A percentile compares a stretch with the other conserved stretches of the same genome.
Conservation (phyloP, 1,139 yeast species). For the Geotrichum klebahnii region DNA sequence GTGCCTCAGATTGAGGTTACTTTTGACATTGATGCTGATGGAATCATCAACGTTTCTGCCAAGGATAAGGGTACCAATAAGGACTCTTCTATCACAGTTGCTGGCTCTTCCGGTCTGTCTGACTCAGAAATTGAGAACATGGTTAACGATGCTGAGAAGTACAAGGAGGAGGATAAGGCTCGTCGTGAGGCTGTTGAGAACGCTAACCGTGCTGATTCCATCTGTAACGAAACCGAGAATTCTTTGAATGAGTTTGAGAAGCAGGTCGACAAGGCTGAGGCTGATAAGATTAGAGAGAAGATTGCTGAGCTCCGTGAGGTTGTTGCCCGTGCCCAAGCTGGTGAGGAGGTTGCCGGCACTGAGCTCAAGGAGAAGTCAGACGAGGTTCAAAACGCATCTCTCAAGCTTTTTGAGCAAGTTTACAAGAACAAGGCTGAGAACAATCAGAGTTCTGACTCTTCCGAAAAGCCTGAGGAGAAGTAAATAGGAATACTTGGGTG, state of each 20-base stretch:
- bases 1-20: conserved; percentile 98
- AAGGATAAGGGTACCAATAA: conserved; percentile 97
- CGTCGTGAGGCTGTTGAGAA: conserved; percentile 89
- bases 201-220: conserved; percentile 96
- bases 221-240: conserved; percentile 93
- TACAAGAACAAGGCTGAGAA: conserved; percentile 60
- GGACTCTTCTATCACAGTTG: conserved; percentile 98
- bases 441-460: conserved; percentile 26
- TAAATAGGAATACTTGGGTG: too few relatives aligned
- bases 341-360: conserved; percentile 77
- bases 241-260: conserved; percentile 93
- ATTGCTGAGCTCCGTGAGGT: conserved; percentile 80
- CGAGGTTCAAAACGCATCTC: conserved; percentile 86
- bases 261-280: conserved; percentile 81
- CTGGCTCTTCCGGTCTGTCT: conserved; percentile 95
- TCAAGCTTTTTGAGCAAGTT: conserved; percentile 92
- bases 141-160: conserved; percentile 98
- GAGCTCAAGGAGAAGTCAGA: conserved; percentile 90
- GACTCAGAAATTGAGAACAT: conserved; percentile 96
- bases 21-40: conserved; percentile 97
- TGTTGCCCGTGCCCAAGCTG: conserved; percentile 90
- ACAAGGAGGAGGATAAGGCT: conserved; percentile 93
- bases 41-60: conserved; percentile 97
- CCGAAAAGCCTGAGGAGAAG: conserved; percentile 15
- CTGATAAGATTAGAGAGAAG: conserved; percentile 77